Conservation (phyloP, 1,139 yeast species). For the Eremothecium gossypii region DNA sequence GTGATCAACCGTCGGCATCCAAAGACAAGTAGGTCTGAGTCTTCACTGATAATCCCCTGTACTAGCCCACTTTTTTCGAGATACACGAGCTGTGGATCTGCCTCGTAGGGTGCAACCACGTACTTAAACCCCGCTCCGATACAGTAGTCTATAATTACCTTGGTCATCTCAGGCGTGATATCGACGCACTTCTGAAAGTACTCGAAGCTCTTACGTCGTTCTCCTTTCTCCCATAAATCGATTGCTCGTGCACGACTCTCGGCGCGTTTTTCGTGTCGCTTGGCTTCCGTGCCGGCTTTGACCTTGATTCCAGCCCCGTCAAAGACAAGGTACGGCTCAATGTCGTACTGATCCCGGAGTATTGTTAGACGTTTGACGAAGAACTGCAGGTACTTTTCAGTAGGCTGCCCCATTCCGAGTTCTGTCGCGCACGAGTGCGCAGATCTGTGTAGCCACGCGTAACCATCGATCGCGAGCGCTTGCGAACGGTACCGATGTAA, state of each 20-base stretch:
- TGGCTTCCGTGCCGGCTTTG: constrained; percentile 64
- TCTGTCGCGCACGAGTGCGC: constrained; percentile 79
- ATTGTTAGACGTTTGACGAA: constrained; percentile 54
- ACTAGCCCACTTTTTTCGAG: constrained; percentile 67
- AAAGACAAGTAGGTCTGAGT: constrained; percentile 83
- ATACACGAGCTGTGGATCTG: constrained; percentile 94
- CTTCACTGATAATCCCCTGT: constrained; percentile 87
- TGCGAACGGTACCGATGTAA: constrained; percentile 60
- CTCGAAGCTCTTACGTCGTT: constrained; percentile 51
- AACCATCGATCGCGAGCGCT: constrained; percentile 85
- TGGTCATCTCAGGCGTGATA: constrained; percentile 88
- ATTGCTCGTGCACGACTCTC: constrained; percentile 52
- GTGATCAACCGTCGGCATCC: constrained; percentile 75
- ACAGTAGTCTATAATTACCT: constrained; percentile 66
- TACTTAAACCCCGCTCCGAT: constrained; percentile 51
- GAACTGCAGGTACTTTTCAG: constrained; percentile 54
- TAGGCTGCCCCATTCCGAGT: constrained; percentile 61
- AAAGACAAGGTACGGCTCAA: constrained; percentile 81
- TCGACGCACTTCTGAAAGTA: constrained; percentile 73
- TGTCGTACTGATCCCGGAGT: constrained; percentile 52
- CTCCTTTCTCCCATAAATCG: constrained; percentile 42
- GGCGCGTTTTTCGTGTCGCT: constrained; percentile 47
- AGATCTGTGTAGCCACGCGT: constrained; percentile 93
- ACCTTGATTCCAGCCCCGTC: constrained; percentile 87
- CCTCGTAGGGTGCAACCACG: constrained; percentile 96